Evolutionary conservation across 495 filamentous ascomycete genomes (phyloP).

Genomic region (Penicillium psychrofluorescens): DNA sequence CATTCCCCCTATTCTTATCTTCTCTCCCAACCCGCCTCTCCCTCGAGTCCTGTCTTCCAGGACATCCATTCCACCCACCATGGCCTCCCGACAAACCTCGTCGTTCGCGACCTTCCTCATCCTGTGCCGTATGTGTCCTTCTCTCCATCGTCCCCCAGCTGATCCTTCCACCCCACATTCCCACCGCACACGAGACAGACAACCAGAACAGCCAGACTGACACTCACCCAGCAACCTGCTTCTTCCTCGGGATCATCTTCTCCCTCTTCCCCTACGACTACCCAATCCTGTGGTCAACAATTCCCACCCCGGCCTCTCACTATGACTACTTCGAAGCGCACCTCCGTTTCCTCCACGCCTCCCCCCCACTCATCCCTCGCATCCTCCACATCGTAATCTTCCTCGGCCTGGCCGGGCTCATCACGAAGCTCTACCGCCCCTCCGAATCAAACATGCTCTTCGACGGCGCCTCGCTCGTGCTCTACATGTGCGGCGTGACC

Average conservation of each 20-base stretch:
- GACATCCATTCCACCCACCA: constrained; percentile 10
- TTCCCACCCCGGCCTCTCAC: constrained; percentile 54
- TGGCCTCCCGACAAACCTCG: constrained; percentile 32
- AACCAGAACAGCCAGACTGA: constrained; percentile 3
- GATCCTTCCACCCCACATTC: neutral
- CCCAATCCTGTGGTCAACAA: constrained; percentile 84
- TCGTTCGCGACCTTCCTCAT: constrained; percentile 93
- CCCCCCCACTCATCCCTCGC: constrained; percentile 83
- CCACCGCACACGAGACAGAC: neutral
- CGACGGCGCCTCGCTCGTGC: constrained; percentile 82
- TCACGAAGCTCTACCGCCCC: constrained; percentile 88
- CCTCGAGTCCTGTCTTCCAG: constrained; percentile 8
- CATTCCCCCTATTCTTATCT: constrained; percentile 10
- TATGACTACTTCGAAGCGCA: constrained; percentile 78
- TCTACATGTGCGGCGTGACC: constrained; percentile 85
- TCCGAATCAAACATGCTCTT: constrained; percentile 92
- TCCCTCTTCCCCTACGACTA: constrained; percentile 96
- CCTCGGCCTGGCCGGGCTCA: constrained; percentile 81
- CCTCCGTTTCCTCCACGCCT: constrained; percentile 75
- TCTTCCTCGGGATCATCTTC: constrained; percentile 98
- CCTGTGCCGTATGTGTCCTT: constrained; percentile 68
- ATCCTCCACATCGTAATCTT: constrained; percentile 89
- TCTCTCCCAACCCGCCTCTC: constrained; percentile 16
- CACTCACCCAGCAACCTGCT: constrained; percentile 63
- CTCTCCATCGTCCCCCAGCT: constrained; percentile 6